Conservation (phyloP, 805 yeast species). For the Nakazawaea anatomiae region DNA sequence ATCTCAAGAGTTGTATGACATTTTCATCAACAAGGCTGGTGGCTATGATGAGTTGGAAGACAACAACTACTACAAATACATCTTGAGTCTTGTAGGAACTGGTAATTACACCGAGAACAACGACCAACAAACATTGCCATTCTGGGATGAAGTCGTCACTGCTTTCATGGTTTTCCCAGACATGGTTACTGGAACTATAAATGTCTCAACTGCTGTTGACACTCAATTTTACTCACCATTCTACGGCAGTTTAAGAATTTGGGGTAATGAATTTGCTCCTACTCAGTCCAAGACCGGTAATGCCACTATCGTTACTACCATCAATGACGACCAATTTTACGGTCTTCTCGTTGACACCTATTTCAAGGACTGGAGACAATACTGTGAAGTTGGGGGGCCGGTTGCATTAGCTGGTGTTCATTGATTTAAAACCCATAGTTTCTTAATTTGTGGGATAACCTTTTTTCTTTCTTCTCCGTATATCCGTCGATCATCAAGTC, state of each 20-base stretch:
- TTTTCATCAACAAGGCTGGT: constrained; percentile 30
- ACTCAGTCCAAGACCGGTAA: constrained; percentile 25
- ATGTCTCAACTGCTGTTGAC: constrained; percentile 30
- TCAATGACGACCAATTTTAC: constrained; percentile 26
- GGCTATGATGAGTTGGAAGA: constrained; percentile 21
- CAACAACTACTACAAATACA: constrained; percentile 24
- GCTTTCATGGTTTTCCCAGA: constrained; percentile 32
- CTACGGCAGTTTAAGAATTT: constrained; percentile 33
- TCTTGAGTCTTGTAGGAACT: constrained; percentile 20
- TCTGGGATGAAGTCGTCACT: constrained; percentile 37
- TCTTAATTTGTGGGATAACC: too few species aligned
- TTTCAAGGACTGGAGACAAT: constrained; percentile 31
- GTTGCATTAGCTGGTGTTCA: constrained; percentile 2
- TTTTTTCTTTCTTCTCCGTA: neutral
- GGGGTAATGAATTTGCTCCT: constrained; percentile 33
- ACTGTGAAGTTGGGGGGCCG: constrained; percentile 20
- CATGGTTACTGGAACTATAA: constrained; percentile 22
- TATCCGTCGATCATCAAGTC: neutral
- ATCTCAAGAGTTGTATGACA: constrained; percentile 30
- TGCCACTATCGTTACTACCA: constrained; percentile 27
- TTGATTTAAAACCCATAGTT: neutral
- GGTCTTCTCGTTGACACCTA: constrained; percentile 25
- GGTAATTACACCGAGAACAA: constrained; percentile 21
- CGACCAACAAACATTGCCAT: constrained; percentile 31
- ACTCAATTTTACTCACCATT: constrained; percentile 35